A percentile compares a stretch with the other conserved stretches of the same genome.
These are phyloP conservation scores for Dendrothele bispora DNA, from an alignment of 768 basidiomycete species.

Conservation along the genomic window DNA sequence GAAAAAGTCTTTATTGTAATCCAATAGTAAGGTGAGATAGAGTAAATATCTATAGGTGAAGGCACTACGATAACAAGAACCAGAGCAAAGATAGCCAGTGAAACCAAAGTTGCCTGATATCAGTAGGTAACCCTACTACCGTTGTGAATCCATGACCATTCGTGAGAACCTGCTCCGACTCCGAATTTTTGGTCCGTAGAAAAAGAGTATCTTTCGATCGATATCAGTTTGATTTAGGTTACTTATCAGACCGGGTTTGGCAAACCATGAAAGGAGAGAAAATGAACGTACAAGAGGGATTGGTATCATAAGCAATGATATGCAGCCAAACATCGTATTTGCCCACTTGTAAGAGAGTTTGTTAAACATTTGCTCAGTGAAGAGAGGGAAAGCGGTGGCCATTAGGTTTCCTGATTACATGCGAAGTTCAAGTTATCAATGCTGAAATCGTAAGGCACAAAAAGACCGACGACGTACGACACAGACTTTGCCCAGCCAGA, in stretches of 20 bases:
- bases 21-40: no score
- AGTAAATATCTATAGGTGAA: no score
- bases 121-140: not conserved
- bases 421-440: not conserved
- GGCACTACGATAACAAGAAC: no score
- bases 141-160: constrained; percentile 29
- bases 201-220: constrained; percentile 40
- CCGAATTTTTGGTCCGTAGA: constrained; percentile 41
- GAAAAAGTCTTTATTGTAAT: no score
- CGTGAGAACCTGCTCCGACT: constrained; percentile 40
- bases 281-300: constrained; percentile 55
- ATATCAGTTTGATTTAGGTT: no score
- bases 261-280: not conserved
- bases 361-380: constrained; percentile 59
- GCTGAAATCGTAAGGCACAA: not conserved
- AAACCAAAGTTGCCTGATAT: no score
- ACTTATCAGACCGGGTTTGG: no score
- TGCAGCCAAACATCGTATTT: constrained; percentile 52
- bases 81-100: no score
- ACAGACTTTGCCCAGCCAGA: constrained; percentile 66
- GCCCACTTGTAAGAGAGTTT: constrained; percentile 61
- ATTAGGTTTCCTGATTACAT: constrained; percentile 43
- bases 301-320: constrained; percentile 54
- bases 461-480: constrained; percentile 34
- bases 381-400: constrained; percentile 59